Evolutionary conservation across 208 protist genomes (phyloP), one percentile per base, ranked within the genome.

Genomic region (Trypanosoma brucei): DNA sequence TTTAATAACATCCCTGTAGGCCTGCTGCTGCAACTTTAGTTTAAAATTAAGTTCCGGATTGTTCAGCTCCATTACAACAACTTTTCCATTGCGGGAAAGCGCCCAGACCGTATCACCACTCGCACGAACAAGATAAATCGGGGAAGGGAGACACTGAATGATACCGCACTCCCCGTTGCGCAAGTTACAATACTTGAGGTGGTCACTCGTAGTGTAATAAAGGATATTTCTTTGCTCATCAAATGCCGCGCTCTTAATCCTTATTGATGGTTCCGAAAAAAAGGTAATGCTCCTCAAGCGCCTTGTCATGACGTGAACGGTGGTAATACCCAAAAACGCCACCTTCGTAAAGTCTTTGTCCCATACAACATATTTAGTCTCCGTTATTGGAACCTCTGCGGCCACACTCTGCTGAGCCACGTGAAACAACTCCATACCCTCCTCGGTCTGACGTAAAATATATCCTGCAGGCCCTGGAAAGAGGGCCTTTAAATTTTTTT

Each of bases 201-300:
- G 98, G 78, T 97, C 98, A 1, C 88, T 76, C 2, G 98, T 99
- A 13, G 94, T 98, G 81, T 99, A 99, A 58, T 99, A 93, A 45
- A 99, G 95, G 4, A 99, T 87, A 39, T 98, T 90, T 64, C 95
- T 80, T 51, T 75, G 79, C 59, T 93, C 86, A 58, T 96, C 86
- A 62, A 96, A 96, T 31, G 69, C 91, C 63, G 86, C 98, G 45
- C 82, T 94, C 83, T 99, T 99, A 56, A 99, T 92, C 31, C 91
- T 78, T 9, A 95, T 85, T n/a, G 79, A 95, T 40, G 75, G 68
- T 83, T 99, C 97, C 49, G 92, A 48, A 5, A 99, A 66, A 49
- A 75, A 90, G 60, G 89, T 89, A 55, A 98, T 84, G 13, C 78
- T 82, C 55, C 96, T 87, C 5, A 99, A 75, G 48, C 92, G 89